Conservation (phyloP, 805 yeast genomes). For the Crinitomyces ghanaensis region DNA sequence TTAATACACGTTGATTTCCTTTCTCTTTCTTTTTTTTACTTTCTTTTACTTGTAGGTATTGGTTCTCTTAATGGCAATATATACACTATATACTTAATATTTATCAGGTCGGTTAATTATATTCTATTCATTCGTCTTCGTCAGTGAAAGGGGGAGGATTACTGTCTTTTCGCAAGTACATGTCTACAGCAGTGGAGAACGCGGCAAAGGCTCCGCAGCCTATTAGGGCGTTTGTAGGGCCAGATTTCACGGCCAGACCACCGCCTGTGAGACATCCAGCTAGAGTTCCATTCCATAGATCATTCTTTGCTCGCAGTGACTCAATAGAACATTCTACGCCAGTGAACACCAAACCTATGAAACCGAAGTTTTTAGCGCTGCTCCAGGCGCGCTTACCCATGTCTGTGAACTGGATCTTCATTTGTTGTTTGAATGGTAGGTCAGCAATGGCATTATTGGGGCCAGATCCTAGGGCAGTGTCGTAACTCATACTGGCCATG, state of each 20-base stretch:
- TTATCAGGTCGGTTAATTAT: slow-evolving; percentile 2
- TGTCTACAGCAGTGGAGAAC: slow-evolving; percentile 60
- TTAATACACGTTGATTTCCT: too few species aligned
- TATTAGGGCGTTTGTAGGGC: slow-evolving; percentile 81
- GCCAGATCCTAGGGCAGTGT: slow-evolving; percentile 54
- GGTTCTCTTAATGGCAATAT: too few species aligned
- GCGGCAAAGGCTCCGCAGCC: slow-evolving; percentile 99
- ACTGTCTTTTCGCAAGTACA: slow-evolving; percentile 75
- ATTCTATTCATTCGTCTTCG: slow-evolving; percentile 44
- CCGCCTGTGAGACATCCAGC: slow-evolving; percentile 98
- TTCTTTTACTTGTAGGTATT: too few species aligned
- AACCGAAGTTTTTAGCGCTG: slow-evolving; percentile 89
- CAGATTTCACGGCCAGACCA: slow-evolving; percentile 81
- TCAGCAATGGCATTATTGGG: slow-evolving; percentile 53
- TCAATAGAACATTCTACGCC: slow-evolving; percentile 90
- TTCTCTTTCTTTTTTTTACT: too few species aligned
- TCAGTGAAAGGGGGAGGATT: slow-evolving; percentile 79
- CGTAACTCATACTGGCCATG: slow-evolving; percentile 73
- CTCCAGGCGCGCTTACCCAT: slow-evolving; percentile 85
- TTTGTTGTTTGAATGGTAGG: slow-evolving; percentile 83
- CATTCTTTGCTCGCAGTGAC: slow-evolving; percentile 78
- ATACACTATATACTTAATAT: too few species aligned
- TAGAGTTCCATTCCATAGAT: slow-evolving; percentile 77
- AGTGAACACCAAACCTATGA: slow-evolving; percentile 79
- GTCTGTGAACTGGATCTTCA: slow-evolving; percentile 81